These are phyloP conservation scores for Balakata baccata DNA, from an alignment of 345 rosid genomes.

Conservation along the genomic window DNA sequence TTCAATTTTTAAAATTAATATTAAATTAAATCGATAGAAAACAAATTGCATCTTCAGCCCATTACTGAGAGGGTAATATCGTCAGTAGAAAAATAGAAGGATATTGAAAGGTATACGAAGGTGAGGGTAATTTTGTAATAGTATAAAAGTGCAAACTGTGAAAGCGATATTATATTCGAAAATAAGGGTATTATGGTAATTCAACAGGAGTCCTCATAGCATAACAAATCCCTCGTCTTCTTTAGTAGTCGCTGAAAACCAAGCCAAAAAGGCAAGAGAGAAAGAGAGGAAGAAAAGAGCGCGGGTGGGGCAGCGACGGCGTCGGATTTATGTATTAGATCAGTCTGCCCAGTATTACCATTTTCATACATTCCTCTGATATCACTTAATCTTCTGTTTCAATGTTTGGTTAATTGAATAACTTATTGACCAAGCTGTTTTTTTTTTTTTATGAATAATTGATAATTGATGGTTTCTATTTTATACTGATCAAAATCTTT, in stretches of 20 bases:
- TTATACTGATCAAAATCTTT: slow-evolving; percentile 3
- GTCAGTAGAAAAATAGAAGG: too few relatives aligned
- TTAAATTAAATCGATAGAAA: too few relatives aligned
- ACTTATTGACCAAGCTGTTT: slow-evolving; percentile 1
- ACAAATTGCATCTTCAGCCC: too few relatives aligned
- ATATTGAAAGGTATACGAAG: not conserved
- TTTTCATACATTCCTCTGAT: not conserved
- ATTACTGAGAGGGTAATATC: too few relatives aligned
- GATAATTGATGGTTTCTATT: not conserved
- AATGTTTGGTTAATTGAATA: not conserved
- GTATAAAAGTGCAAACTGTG: too few relatives aligned
- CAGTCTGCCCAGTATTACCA: not conserved
- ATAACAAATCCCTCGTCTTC: not conserved
- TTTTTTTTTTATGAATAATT: slow-evolving; percentile 5
- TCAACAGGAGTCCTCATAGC: not conserved
- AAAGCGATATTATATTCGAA: not conserved
- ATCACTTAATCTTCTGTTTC: not conserved
- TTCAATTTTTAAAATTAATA: too few relatives aligned
- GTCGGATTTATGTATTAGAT: slow-evolving; percentile 12
- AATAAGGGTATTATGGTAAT: not conserved
- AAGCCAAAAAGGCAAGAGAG: not conserved
- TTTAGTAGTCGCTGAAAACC: not conserved
- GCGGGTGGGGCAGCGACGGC: not conserved
- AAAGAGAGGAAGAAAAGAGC: not conserved
- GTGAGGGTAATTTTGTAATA: not conserved